Percentiles rank a stretch among this genome's conserved stretches.
Evolutionary conservation across 352 stramenopile species (phyloP).

Genomic region (Phytophthora europaea): DNA sequence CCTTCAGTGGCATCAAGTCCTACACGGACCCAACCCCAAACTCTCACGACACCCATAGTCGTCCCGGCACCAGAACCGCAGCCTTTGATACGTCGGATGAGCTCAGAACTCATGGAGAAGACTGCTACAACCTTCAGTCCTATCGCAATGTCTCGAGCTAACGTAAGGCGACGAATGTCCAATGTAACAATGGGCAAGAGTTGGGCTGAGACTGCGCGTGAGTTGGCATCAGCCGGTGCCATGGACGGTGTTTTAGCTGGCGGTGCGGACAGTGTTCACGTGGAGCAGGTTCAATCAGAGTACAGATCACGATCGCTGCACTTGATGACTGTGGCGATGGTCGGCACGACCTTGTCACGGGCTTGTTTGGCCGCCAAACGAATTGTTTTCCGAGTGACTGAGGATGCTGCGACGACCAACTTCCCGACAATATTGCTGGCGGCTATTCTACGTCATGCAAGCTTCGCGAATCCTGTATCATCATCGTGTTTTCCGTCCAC

Average conservation of each 20-base stretch:
- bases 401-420: slow-evolving; percentile 25
- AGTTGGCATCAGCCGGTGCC: slow-evolving; percentile 1
- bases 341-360: slow-evolving; percentile 33
- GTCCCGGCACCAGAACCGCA: too few relatives aligned
- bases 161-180: neutral
- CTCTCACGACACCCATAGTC: neutral
- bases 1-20: neutral
- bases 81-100: neutral
- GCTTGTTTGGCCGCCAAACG: slow-evolving; percentile 47
- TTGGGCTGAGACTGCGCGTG: slow-evolving; percentile 1
- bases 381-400: slow-evolving; percentile 53
- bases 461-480: slow-evolving; percentile 35
- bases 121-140: neutral
- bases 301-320: slow-evolving; percentile 7
- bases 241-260: neutral
- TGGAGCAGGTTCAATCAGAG: slow-evolving; percentile 14
- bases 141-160: neutral
- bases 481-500: slow-evolving; percentile 9
- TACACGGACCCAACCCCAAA: neutral
- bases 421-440: slow-evolving; percentile 61
- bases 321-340: slow-evolving; percentile 14
- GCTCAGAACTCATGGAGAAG: slow-evolving; percentile 8
- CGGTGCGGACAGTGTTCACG: neutral
- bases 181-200: slow-evolving; percentile 10
- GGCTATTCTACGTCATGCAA: slow-evolving; percentile 49